Evolutionary conservation across 352 stramenopile species (phyloP).

Genomic region (Pythium dissotocum): DNA sequence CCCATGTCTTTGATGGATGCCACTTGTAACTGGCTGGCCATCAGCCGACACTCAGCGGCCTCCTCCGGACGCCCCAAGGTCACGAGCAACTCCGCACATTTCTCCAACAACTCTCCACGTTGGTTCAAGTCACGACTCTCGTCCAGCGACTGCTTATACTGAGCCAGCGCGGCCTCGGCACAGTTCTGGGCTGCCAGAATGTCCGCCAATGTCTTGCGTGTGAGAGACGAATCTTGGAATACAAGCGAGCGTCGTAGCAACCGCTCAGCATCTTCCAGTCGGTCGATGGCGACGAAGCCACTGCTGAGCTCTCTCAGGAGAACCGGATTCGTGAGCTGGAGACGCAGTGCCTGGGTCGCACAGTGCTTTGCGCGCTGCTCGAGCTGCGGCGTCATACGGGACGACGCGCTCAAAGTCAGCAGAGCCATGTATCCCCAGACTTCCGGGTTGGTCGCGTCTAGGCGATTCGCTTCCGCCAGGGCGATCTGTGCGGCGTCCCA

Average conservation of each 20-base stretch:
- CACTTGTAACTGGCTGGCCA: slow-evolving; percentile 47
- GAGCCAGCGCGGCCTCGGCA: slow-evolving; percentile 63
- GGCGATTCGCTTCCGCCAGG: slow-evolving; percentile 71
- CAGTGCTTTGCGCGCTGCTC: slow-evolving; percentile 48
- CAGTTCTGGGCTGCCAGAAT: slow-evolving; percentile 80
- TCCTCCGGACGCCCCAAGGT: slow-evolving; percentile 72
- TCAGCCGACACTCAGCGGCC: slow-evolving; percentile 60
- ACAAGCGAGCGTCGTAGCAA: slow-evolving; percentile 65
- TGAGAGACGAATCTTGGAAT: slow-evolving; percentile 73
- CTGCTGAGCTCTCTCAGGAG: slow-evolving; percentile 82
- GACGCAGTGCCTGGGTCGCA: slow-evolving; percentile 61
- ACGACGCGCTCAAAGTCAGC: slow-evolving; percentile 37
- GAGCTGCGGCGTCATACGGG: slow-evolving; percentile 32
- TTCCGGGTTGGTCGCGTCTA: slow-evolving; percentile 65
- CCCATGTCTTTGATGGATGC: neutral
- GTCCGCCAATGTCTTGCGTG: slow-evolving; percentile 75
- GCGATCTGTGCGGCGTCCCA: slow-evolving; percentile 58
- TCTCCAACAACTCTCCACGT: slow-evolving; percentile 52
- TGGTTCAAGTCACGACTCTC: slow-evolving; percentile 38
- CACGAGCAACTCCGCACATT: slow-evolving; percentile 62
- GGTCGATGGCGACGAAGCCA: slow-evolving; percentile 74
- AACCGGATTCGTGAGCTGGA: slow-evolving; percentile 58
- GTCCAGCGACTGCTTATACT: slow-evolving; percentile 71
- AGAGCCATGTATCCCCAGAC: slow-evolving; percentile 82
- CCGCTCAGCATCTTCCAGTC: slow-evolving; percentile 69